These are phyloP conservation scores for Lactifluus subvellereus DNA, from an alignment of 768 basidiomycete species.

Conservation along the genomic window DNA sequence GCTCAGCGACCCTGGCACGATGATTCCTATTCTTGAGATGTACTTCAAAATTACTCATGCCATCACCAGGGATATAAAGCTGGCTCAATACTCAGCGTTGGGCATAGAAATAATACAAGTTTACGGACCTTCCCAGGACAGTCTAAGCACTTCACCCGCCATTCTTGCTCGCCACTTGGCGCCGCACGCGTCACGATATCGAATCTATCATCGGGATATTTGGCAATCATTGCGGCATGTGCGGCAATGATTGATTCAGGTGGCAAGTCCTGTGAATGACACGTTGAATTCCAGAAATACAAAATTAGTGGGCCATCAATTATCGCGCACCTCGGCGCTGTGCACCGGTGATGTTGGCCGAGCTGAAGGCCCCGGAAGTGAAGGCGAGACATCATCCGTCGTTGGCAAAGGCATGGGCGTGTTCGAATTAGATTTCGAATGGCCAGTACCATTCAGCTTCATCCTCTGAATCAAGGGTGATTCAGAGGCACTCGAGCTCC, in stretches of 20 bases:
- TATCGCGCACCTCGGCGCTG: slow-evolving; percentile 6
- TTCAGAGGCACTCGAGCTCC: slow-evolving; percentile 64
- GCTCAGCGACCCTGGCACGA: slow-evolving; percentile 64
- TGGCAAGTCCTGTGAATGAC: slow-evolving; percentile 30
- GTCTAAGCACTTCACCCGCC: slow-evolving; percentile 87
- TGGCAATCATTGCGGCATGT: slow-evolving; percentile 59
- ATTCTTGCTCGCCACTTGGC: slow-evolving; percentile 59
- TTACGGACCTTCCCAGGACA: slow-evolving; percentile 83
- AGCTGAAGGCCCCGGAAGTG: slow-evolving; percentile 11
- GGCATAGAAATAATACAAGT: background rate
- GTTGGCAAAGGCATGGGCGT: slow-evolving; percentile 23
- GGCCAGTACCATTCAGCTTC: slow-evolving; percentile 50
- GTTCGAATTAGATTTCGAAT: slow-evolving; percentile 32
- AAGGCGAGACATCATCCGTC: slow-evolving; percentile 18
- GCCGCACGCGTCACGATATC: slow-evolving; percentile 61
- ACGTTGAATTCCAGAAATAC: background rate
- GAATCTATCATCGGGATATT: slow-evolving; percentile 79
- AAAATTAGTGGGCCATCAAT: background rate
- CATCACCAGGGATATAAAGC: slow-evolving; percentile 20
- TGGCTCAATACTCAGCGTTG: slow-evolving; percentile 4
- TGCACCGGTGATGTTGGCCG: slow-evolving; percentile 19
- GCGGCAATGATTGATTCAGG: slow-evolving; percentile 70
- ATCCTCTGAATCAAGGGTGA: slow-evolving; percentile 64
- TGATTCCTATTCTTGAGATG: slow-evolving; percentile 86
- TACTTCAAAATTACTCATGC: slow-evolving; percentile 78